Evolutionary conservation across 306 rosid species (phyloP).

Genomic region (Lathyrus tuberosus): DNA sequence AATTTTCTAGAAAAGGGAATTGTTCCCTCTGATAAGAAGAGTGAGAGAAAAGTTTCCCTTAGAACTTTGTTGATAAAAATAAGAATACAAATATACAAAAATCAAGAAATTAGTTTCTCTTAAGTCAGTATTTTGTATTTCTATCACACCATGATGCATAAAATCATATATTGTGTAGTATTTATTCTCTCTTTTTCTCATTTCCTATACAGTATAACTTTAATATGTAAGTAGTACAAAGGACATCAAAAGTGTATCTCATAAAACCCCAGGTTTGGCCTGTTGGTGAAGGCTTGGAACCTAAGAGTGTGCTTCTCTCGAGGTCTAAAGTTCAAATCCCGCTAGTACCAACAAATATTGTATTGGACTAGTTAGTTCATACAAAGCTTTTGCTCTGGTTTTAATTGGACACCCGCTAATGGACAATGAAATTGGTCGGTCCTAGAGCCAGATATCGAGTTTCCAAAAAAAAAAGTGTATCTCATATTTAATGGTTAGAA

Average conservation of each 20-base stretch:
- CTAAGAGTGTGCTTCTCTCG: no score
- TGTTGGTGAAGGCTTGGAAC: no score
- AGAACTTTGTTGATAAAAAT: slow-evolving; percentile 11
- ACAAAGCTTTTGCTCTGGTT: no score
- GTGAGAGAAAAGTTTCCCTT: neutral
- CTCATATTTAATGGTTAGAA: slow-evolving; percentile 26
- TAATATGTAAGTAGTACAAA: neutral
- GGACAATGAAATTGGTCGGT: no score
- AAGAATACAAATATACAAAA: slow-evolving; percentile 1
- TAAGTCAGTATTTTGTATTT: neutral
- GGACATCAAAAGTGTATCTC: slow-evolving; percentile 26
- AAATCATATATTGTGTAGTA: neutral
- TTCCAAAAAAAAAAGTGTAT: neutral
- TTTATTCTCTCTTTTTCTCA: neutral
- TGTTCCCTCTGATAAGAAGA: slow-evolving; percentile 48
- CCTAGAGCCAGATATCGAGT: no score
- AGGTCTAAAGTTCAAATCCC: no score
- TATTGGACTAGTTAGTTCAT: no score
- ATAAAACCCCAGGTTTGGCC: neutral
- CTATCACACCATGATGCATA: slow-evolving; percentile 1
- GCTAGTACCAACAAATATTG: no score
- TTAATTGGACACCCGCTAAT: no score
- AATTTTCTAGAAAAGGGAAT: slow-evolving; percentile 44
- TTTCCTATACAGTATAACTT: neutral
- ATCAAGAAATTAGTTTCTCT: slow-evolving; percentile 15